phyloP scores from a whole-genome alignment of 164 flowering plant genomes.

The Vitis cinerea region DNA sequence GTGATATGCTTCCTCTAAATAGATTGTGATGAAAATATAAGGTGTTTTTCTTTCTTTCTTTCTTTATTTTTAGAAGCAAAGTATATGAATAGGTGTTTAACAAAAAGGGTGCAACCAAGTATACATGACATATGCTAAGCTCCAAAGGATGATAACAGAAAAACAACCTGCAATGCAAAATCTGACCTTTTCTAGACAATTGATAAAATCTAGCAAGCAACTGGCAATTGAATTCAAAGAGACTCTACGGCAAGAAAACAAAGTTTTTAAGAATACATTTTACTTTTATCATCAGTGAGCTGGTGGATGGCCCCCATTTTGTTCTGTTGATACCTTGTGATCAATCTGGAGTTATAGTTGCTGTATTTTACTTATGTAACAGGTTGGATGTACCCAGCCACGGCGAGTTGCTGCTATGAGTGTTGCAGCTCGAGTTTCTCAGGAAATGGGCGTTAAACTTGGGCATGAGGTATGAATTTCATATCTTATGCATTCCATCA shows the following conservation, averaged over 20 bases:
- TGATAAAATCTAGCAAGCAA: too few relatives aligned
- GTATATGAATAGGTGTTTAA: too few relatives aligned
- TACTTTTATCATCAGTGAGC: too few relatives aligned
- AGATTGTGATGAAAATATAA: not conserved
- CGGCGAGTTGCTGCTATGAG: constrained; percentile 99
- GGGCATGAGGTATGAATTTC: constrained; percentile 82
- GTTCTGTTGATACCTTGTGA: not conserved
- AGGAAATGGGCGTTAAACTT: constrained; percentile 98
- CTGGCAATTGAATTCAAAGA: too few relatives aligned
- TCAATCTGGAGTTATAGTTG: not conserved
- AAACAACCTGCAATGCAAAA: too few relatives aligned
- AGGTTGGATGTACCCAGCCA: constrained; percentile 97
- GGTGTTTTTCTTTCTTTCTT: not conserved
- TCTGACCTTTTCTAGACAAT: too few relatives aligned
- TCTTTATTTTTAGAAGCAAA: not conserved
- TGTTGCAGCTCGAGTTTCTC: constrained; percentile 96
- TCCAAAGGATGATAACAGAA: too few relatives aligned
- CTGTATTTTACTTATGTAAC: constrained; percentile 7
- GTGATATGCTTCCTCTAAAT: not conserved
- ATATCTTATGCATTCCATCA: constrained; percentile 2
- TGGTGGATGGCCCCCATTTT: not conserved
- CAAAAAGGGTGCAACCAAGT: too few relatives aligned
- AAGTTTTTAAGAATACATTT: too few relatives aligned
- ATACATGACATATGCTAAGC: too few relatives aligned
- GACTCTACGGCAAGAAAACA: too few relatives aligned